Base-by-base conservation (phyloP, 106 monocot species). In the Allium cepa region DNA sequence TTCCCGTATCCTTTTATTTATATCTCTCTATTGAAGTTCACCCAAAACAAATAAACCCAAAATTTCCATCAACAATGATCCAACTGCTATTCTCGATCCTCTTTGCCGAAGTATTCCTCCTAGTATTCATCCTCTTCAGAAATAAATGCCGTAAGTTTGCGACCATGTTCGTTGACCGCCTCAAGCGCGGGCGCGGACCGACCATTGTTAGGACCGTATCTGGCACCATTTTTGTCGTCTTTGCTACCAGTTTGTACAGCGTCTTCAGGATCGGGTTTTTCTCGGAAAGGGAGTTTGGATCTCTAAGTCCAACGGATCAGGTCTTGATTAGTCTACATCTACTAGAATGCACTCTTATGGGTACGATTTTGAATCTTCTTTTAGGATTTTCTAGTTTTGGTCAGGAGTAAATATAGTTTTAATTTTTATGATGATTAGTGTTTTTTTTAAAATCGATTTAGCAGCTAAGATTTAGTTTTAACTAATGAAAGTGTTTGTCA, bases 341-440 rank as follows among this genome's bases (percentile, higher is more conserved):
- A 59, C 96, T 97, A 60, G 89, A 97, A 62, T 64, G 84, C 26
- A 84, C 89, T 4, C 84, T 97, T 58, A 80, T 97, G 82, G 96
- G 96, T 92, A 91, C 8, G 8, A 16, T 46, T 50, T 4, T n/a
- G 11, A 55, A 36, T 36, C 36, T 36, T 36, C 22, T 22, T 22
- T 22, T 22, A 0, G 22, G 22, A 36, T 36, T 36, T 36, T 36
- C 1, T 36, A 36, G 36, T 36, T 36, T 36, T 36, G 36, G 36
- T 36, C 36, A 3, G 22, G 36, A 1, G 36, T 36, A 36, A 2
- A 36, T 0, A 36, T 36, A 36, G 36, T 36, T 36, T 36, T 5
- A 36, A 36, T 36, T 36, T 36, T 36, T 5, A 1, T 36, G 36
- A 36, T 5, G 36, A 4, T 36, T 36, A 5, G 36, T 36, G 36